Base-by-base conservation (phyloP, 2,329 filamentous ascomycete genomes). In the Aureobasidium lini region DNA sequence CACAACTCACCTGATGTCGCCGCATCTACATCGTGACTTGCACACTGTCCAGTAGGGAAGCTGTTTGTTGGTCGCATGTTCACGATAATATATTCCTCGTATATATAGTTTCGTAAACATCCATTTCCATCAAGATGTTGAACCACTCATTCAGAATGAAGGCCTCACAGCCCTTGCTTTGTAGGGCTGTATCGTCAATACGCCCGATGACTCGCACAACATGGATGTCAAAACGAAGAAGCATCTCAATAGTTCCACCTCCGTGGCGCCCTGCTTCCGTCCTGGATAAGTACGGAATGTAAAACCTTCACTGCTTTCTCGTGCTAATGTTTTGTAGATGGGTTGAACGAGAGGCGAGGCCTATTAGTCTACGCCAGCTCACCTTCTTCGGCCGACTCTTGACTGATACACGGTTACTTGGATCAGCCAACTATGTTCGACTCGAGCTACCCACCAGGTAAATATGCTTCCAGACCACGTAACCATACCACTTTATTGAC, bases 381-480 rank as follows among this genome's bases (percentile, higher is more conserved):
- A 97, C 95, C 77, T 95, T 97, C 68, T 99, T 97, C 74, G 94
- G 94, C 32, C 87, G 94, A 49, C 95, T 92, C 23, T 77, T 99
- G 70, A 96, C 92, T 49, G 92, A 97, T 75, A 81, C 85, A 54
- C 87, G 95, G 60, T 81, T 99, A 62, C 84, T 99, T 66, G 92
- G 89, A 75, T 96, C 92, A 44, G 94, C 94, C 62, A 99, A 99
- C 75, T 99, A 99, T 78, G 92, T 97, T 56, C 88, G 94, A 60
- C 91, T 91, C 5, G 94, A 99, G 77, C 83, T 99, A 56, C 93
- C 93, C 6, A 94, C 89, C 6, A 83, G 89, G 86, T 88, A 72
- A 75, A 37, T 16, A 3, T 8, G 8, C 47, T 15, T 15, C 8
- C 23, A 4, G 43, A 16, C 8, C n/a, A 16, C 18, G 28, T 23